A percentile compares a stretch with the other conserved stretches of the same genome.
These are phyloP conservation scores for Mycena crocata DNA, from an alignment of 768 basidiomycete genomes.

Conservation along the genomic window DNA sequence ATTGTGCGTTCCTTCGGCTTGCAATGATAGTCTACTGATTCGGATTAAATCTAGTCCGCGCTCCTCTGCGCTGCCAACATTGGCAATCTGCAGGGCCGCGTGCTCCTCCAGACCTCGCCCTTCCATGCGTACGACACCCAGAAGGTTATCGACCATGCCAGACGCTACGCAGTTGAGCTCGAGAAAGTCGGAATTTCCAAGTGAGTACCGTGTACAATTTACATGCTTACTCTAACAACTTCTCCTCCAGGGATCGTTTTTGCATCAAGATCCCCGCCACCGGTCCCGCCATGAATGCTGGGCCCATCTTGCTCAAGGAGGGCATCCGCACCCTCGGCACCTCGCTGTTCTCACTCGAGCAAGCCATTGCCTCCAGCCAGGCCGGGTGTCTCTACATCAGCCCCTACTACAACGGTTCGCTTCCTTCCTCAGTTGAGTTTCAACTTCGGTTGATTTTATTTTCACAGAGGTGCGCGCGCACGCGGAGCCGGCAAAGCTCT, in stretches of 20 bases:
- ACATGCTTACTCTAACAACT: neutral
- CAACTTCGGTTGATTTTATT: neutral
- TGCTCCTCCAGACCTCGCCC: slow-evolving; percentile 49
- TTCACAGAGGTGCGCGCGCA: slow-evolving; percentile 48
- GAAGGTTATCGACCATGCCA: slow-evolving; percentile 49
- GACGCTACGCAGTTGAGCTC: slow-evolving; percentile 44
- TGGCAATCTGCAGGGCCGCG: slow-evolving; percentile 45
- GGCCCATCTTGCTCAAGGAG: slow-evolving; percentile 48
- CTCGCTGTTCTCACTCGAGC: slow-evolving; percentile 56
- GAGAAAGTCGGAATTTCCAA: slow-evolving; percentile 48
- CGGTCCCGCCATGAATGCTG: slow-evolving; percentile 55
- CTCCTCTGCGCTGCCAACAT: slow-evolving; percentile 46
- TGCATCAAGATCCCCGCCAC: slow-evolving; percentile 64
- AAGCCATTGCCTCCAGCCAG: slow-evolving; percentile 59
- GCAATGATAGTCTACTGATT: neutral
- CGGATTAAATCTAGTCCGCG: slow-evolving; percentile 40
- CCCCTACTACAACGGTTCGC: slow-evolving; percentile 59
- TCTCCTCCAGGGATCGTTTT: slow-evolving; percentile 46
- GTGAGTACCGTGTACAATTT: neutral
- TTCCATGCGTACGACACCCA: slow-evolving; percentile 48
- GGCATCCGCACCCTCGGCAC: slow-evolving; percentile 62
- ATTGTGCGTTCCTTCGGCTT: slow-evolving; percentile 21
- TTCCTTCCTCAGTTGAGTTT: slow-evolving; percentile 8
- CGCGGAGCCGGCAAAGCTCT: slow-evolving; percentile 44
- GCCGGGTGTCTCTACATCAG: slow-evolving; percentile 57